Evolutionary conservation across 495 filamentous ascomycete genomes (phyloP), one percentile per base, ranked within the genome.

Genomic region (Hypoxylon lienhwacheense): DNA sequence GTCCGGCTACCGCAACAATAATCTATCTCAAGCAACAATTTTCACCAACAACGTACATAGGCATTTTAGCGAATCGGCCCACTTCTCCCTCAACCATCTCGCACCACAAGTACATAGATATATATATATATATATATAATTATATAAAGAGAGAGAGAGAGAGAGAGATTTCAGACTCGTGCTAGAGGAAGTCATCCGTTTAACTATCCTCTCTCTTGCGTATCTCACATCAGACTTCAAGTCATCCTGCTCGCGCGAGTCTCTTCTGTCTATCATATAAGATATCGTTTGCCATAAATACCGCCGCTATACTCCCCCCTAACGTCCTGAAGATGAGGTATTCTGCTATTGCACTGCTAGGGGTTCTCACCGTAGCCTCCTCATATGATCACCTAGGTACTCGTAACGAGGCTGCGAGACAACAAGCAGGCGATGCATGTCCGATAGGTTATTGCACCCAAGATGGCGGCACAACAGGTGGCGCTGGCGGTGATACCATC

Each of bases 401-500:
- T 11, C 45, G 40, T 16, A 58, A 41, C 33, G 7, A 20, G 8
- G 24, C 33, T n/a, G 47, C 41, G 19, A 39, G 33, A 26, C 20
- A n/a, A 31, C 47, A 40, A 12, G 46, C 47, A 52, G 49, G 54
- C 10, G 73, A 74, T 17, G 62, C 59, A 15, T 70, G 69, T 11
- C 24, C 58, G 4, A 58, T 67, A 19, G 73, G 69, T 0, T 71
- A 67, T 44, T 70, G 67, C 31, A 70, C 64, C 0, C 36, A 63
- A n/a, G 62, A 62, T 10, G 55, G 66, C 6, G 59, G 70, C 28
- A 82, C 79, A 14, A 82, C 70, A 3, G 80, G 80, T 41, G 80
- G 80, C 51, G 64, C 66, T 20, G 76, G 73, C 14, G 81, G 80
- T 41, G 73, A 73, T 5, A 79, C 75, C 6, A 76, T 75, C 4